Evolutionary conservation across 495 filamentous ascomycete genomes (phyloP).

Genomic region (Talaromyces nanjingensis): DNA sequence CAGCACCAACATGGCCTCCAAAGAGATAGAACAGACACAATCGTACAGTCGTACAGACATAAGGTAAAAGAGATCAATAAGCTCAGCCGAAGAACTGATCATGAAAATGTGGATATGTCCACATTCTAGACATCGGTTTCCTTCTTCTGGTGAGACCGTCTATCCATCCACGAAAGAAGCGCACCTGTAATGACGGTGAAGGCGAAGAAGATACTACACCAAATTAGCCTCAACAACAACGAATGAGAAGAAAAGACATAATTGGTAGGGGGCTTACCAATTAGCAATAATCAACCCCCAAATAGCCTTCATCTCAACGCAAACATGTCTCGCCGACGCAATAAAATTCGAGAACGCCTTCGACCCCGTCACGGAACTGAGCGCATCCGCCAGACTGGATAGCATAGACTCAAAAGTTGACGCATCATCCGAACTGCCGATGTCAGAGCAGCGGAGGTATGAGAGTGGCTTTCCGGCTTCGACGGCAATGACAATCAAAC

Average conservation of each 20-base stretch:
- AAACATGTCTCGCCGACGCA: slow-evolving; percentile 60
- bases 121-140: background rate
- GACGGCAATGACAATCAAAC: slow-evolving; percentile 61
- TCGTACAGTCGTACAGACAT: background rate
- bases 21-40: background rate
- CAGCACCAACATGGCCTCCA: background rate
- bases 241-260: background rate
- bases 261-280: slow-evolving; percentile 41
- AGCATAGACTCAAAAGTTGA: slow-evolving; percentile 38
- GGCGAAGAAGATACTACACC: slow-evolving; percentile 58
- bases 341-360: slow-evolving; percentile 51
- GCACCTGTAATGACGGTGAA: slow-evolving; percentile 44
- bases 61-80: background rate
- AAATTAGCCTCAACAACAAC: slow-evolving; percentile 3
- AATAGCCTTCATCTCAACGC: slow-evolving; percentile 78
- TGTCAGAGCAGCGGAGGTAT: slow-evolving; percentile 61
- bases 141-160: slow-evolving; percentile 11
- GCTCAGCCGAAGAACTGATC: background rate
- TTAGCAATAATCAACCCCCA: slow-evolving; percentile 85
- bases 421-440: slow-evolving; percentile 31
- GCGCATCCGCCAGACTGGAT: background rate
- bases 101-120: background rate
- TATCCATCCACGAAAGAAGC: slow-evolving; percentile 13
- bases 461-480: slow-evolving; percentile 76
- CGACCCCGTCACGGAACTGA: background rate